phyloP scores from a whole-genome alignment of 2,329 filamentous ascomycete genomes.

The Stenocarpella maydis region DNA sequence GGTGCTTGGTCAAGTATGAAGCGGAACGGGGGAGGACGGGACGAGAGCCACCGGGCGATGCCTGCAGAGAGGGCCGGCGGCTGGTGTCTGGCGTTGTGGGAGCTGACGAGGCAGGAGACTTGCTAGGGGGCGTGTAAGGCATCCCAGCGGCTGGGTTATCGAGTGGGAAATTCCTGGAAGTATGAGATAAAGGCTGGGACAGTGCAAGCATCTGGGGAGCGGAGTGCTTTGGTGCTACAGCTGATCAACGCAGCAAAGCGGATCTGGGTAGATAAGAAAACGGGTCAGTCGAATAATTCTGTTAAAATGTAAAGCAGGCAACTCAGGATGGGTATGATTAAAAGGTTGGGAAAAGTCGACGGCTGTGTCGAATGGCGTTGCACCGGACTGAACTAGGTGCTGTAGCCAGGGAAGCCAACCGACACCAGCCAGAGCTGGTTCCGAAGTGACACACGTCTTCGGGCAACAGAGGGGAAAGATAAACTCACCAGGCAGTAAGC shows the following conservation, averaged over 20 bases:
- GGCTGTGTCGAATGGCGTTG: no score
- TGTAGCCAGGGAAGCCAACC: background rate
- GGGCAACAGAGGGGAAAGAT: background rate
- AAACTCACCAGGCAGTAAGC: slow-evolving; percentile 35
- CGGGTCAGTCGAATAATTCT: slow-evolving; percentile 3
- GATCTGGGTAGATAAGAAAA: slow-evolving; percentile 1
- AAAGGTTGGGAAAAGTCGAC: background rate
- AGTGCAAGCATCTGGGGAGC: slow-evolving; percentile 29
- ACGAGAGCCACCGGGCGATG: slow-evolving; percentile 49
- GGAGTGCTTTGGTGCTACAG: background rate
- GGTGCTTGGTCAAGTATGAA: slow-evolving; percentile 71
- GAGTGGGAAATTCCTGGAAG: slow-evolving; percentile 11
- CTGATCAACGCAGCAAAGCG: slow-evolving; percentile 39
- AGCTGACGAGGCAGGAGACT: slow-evolving; percentile 68
- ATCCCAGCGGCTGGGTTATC: slow-evolving; percentile 59
- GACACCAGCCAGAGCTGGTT: background rate
- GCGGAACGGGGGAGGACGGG: slow-evolving; percentile 69
- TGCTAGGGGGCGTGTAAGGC: slow-evolving; percentile 87
- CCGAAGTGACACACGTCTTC: background rate
- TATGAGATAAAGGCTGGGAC: background rate
- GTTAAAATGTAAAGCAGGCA: background rate
- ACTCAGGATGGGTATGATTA: background rate
- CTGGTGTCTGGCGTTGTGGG: slow-evolving; percentile 64
- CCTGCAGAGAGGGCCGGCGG: slow-evolving; percentile 65
- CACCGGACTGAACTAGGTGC: no score